Conservation (phyloP, 805 yeast species). For the Lipomyces chichibuensis region DNA sequence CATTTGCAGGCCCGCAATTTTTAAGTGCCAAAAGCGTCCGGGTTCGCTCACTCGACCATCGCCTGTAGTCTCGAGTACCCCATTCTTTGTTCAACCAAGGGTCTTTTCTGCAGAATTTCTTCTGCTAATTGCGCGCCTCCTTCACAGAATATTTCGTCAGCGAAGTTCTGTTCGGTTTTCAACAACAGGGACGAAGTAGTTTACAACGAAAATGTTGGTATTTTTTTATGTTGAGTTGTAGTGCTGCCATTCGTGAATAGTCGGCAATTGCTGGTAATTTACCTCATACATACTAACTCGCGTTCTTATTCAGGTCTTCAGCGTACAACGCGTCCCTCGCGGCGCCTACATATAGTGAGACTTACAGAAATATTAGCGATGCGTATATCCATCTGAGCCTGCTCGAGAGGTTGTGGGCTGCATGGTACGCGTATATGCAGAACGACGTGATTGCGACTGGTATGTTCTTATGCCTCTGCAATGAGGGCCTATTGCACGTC, state of each 20-base stretch:
- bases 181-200: neutral
- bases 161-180: neutral
- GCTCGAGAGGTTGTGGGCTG: conserved; percentile 81
- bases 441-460: conserved; percentile 95
- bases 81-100: neutral
- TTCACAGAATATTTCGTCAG: neutral
- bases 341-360: conserved; percentile 25
- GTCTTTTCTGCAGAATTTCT: neutral
- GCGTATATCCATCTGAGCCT: conserved; percentile 52
- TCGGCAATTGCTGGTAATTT: neutral
- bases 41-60: neutral
- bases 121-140: neutral
- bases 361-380: conserved; percentile 24
- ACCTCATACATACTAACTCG: neutral
- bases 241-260: neutral
- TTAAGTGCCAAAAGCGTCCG: neutral
- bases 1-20: too few species aligned
- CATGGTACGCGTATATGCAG: conserved; percentile 80
- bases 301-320: conserved; percentile 17
- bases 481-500: neutral
- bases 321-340: conserved; percentile 23
- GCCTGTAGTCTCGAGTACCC: neutral
- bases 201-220: neutral
- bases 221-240: neutral
- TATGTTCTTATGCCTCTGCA: conserved; percentile 10